phyloP scores from a whole-genome alignment of 371 early-diverging fungal species.

The Mucor saturninus region DNA sequence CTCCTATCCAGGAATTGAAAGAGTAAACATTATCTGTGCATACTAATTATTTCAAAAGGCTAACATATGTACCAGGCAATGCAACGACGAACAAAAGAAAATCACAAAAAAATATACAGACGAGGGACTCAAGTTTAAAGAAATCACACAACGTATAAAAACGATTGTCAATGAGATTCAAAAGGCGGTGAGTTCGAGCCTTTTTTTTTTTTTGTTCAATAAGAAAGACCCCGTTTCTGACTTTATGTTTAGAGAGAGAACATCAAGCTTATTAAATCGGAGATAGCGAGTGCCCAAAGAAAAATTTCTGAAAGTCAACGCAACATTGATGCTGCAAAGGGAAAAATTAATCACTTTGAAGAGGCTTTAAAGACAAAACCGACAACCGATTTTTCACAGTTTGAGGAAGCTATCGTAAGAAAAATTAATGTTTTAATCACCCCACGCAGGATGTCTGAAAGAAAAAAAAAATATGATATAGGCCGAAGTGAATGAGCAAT shows the following conservation, averaged over 20 bases:
- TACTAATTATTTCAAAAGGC: not conserved
- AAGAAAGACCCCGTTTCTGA: not conserved
- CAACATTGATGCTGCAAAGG: conserved; percentile 45
- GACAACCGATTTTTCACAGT: conserved; percentile 34
- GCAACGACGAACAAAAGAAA: conserved; percentile 8
- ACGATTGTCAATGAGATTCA: not conserved
- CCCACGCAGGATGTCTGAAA: too few species aligned
- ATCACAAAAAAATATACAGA: not conserved
- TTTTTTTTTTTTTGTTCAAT: not conserved
- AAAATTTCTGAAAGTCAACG: conserved; percentile 43
- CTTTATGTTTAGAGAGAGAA: conserved; percentile 3
- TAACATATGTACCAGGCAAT: conserved; percentile 1
- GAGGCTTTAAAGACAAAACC: conserved; percentile 26
- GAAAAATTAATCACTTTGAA: conserved; percentile 55
- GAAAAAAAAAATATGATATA: not conserved
- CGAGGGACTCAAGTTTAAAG: not conserved
- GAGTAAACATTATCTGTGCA: conserved; percentile 27
- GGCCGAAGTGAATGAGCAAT: conserved; percentile 16
- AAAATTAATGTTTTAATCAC: not conserved
- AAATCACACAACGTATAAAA: not conserved
- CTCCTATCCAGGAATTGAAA: conserved; percentile 41
- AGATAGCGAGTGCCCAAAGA: conserved; percentile 37
- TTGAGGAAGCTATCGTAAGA: conserved; percentile 47
- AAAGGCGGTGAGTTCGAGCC: not conserved
- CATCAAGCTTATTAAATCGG: not conserved